Percentiles rank a stretch among this genome's conserved stretches.
phyloP scores from a whole-genome alignment of 768 basidiomycete species.

The Leccinum sublutescens region DNA sequence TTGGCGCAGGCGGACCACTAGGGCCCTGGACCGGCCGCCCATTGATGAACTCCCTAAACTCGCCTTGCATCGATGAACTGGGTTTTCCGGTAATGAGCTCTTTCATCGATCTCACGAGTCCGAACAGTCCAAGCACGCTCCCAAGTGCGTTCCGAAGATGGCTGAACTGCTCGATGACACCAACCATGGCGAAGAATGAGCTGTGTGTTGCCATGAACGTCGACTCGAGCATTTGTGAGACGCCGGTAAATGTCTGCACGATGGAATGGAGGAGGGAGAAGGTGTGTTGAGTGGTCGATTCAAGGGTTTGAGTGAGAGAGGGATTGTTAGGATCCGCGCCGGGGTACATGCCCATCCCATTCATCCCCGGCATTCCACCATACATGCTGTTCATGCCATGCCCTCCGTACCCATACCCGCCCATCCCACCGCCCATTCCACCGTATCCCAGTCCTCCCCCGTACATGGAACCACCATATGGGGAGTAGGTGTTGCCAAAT shows the following conservation, averaged over 20 bases:
- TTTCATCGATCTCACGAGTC: conserved; percentile 82
- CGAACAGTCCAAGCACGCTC: conserved; percentile 90
- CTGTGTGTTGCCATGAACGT: conserved; percentile 98
- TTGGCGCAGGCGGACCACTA: conserved; percentile 40
- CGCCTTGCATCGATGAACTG: conserved; percentile 49
- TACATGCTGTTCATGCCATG: conserved; percentile 55
- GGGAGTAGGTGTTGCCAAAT: conserved; percentile 35
- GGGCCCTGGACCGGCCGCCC: conserved; percentile 59
- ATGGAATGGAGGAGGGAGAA: conserved; percentile 93
- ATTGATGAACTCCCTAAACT: conserved; percentile 76
- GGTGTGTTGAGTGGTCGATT: conserved; percentile 86
- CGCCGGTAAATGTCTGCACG: conserved; percentile 91
- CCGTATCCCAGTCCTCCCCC: conserved; percentile 40
- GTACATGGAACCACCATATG: conserved; percentile 31
- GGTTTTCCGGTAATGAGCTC: conserved; percentile 53
- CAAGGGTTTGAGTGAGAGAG: conserved; percentile 82
- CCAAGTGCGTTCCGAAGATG: conserved; percentile 90
- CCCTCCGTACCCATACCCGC: conserved; percentile 39
- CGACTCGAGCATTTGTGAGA: conserved; percentile 95
- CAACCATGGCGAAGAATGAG: conserved; percentile 94
- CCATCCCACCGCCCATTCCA: conserved; percentile 33
- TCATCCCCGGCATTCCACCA: conserved; percentile 38
- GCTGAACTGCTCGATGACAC: conserved; percentile 92
- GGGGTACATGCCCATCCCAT: conserved; percentile 38
- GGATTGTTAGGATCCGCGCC: conserved; percentile 52